A percentile compares a stretch with the other conserved stretches of the same genome.
phyloP scores from a whole-genome alignment of 2,329 filamentous ascomycete genomes.

The Dothideomycetes sp. region DNA sequence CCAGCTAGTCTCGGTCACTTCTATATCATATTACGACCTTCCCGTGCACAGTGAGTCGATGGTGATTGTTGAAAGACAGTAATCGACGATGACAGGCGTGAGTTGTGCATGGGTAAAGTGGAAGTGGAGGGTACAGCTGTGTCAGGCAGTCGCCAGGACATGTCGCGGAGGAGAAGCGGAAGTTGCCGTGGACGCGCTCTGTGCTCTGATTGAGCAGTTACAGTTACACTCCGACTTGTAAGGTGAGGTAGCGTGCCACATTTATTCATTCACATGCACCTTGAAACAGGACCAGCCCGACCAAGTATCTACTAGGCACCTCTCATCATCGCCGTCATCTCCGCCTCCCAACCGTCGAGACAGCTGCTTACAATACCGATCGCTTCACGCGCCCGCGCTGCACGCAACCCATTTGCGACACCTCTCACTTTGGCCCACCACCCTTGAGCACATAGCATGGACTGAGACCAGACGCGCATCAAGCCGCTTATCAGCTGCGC shows the following conservation, averaged over 20 bases:
- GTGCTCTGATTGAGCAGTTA: not conserved
- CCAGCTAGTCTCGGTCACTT: too few relatives aligned
- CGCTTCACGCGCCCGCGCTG: too few relatives aligned
- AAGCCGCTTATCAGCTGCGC: not conserved
- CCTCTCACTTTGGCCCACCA: not conserved
- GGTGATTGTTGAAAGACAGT: not conserved
- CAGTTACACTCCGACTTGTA: not conserved
- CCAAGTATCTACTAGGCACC: too few relatives aligned
- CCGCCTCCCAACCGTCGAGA: too few relatives aligned
- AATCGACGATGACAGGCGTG: not conserved
- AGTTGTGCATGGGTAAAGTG: not conserved
- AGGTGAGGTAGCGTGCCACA: not conserved
- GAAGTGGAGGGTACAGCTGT: not conserved
- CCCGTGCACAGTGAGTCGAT: too few relatives aligned
- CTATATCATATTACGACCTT: too few relatives aligned
- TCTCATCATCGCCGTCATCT: too few relatives aligned
- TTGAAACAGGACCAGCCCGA: not conserved
- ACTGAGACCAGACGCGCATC: not conserved
- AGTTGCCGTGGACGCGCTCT: not conserved
- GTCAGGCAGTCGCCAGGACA: too few relatives aligned
- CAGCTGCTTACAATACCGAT: too few relatives aligned
- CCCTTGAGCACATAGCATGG: not conserved
- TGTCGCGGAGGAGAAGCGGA: too few relatives aligned
- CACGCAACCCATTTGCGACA: too few relatives aligned
- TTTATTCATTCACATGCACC: not conserved